phyloP scores from a whole-genome alignment of 106 monocot species.

The Triglochin maritima region DNA sequence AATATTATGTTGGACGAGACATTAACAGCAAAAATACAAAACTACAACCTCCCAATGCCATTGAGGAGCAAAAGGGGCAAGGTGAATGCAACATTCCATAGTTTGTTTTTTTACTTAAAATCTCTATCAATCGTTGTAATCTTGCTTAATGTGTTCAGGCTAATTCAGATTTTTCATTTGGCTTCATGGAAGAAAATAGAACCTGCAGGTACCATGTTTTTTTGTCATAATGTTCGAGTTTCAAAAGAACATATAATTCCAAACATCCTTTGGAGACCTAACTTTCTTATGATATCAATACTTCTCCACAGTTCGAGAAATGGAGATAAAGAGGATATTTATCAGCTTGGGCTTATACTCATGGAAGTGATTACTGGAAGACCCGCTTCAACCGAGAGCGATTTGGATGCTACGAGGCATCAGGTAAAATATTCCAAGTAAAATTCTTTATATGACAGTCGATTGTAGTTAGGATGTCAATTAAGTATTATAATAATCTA shows the following conservation, averaged over 20 bases:
- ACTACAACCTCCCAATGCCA: constrained; percentile 61
- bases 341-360: constrained; percentile 52
- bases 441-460: no score
- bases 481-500: no score
- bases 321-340: constrained; percentile 50
- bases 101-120: constrained; percentile 2
- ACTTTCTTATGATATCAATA: no score
- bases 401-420: constrained; percentile 26
- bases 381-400: constrained; percentile 13
- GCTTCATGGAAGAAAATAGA: constrained; percentile 20
- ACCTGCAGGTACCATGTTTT: background rate
- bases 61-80: constrained; percentile 44
- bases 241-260: no score
- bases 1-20: constrained; percentile 80
- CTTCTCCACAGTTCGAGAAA: constrained; percentile 22
- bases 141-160: constrained; percentile 17
- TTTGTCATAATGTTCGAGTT: background rate
- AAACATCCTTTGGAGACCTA: no score
- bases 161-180: constrained; percentile 44
- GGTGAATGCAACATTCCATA: constrained; percentile 20
- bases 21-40: constrained; percentile 74
- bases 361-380: constrained; percentile 53
- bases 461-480: no score
- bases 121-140: background rate
- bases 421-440: constrained; percentile 16